Evolutionary conservation across 495 filamentous ascomycete species (phyloP).

Genomic region (Lentithecium fluviatile): DNA sequence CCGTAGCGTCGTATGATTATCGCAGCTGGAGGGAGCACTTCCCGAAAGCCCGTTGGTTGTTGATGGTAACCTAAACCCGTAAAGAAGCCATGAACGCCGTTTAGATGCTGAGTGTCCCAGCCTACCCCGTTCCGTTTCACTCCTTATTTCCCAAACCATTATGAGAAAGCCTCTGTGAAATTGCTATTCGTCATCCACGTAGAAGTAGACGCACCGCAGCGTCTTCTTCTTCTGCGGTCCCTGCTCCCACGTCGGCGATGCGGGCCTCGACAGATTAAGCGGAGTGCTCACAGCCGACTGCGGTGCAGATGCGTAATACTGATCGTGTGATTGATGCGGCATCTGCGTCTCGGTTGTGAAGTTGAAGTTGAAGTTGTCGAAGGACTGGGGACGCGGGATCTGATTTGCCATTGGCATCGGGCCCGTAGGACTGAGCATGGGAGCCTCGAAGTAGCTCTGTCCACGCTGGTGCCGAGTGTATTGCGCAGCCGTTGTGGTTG

Average conservation of each 20-base stretch:
- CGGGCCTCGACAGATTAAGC: constrained; percentile 18
- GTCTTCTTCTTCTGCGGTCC: constrained; percentile 17
- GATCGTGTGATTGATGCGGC: background rate
- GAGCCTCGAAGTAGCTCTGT: background rate
- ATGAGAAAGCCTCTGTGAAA: too few relatives aligned
- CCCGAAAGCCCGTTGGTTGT: too few relatives aligned
- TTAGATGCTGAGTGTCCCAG: too few relatives aligned
- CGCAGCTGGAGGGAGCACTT: too few relatives aligned
- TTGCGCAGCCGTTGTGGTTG: background rate
- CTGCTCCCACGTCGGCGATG: constrained; percentile 26
- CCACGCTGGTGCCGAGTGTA: background rate
- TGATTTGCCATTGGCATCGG: constrained; percentile 1
- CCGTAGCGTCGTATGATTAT: too few relatives aligned
- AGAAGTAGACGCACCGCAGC: constrained; percentile 9
- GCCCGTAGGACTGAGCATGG: constrained; percentile 6
- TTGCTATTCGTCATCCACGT: constrained; percentile 9
- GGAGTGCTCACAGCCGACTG: constrained; percentile 20
- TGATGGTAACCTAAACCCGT: too few relatives aligned
- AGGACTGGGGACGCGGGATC: constrained; percentile 13
- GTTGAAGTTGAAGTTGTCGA: constrained; percentile 23
- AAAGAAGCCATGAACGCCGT: too few relatives aligned
- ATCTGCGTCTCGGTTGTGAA: background rate
- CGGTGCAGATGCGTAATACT: constrained; percentile 17
- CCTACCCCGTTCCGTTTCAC: too few relatives aligned
- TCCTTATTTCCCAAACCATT: too few relatives aligned